A percentile compares a stretch with the other conserved stretches of the same genome.
Evolutionary conservation across 192 early-diverging fungal species (phyloP).

Genomic region (Podila epigama): DNA sequence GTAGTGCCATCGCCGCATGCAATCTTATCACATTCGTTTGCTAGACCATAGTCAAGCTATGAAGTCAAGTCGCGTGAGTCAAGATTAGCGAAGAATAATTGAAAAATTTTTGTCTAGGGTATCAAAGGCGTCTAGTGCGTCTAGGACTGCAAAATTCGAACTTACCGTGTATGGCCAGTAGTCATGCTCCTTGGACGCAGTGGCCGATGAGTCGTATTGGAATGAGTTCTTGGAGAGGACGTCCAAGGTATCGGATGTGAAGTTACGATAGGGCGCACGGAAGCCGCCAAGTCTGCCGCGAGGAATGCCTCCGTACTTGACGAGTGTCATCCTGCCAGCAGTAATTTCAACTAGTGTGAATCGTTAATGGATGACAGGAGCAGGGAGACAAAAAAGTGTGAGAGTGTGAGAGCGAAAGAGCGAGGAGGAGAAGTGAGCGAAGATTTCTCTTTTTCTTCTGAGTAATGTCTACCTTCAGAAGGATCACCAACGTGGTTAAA

Average conservation of each 20-base stretch:
- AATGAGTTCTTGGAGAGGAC: constrained; percentile 49
- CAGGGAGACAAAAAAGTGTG: background rate
- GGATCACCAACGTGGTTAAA: constrained; percentile 45
- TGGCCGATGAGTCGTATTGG: constrained; percentile 57
- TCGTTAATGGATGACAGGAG: no score
- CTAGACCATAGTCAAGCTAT: constrained; percentile 58
- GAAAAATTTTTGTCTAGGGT: background rate
- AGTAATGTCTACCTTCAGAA: background rate
- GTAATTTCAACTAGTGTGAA: background rate
- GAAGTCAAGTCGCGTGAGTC: background rate
- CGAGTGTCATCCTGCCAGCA: constrained; percentile 14
- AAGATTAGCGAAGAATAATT: background rate
- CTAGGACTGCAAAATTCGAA: background rate
- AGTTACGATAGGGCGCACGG: constrained; percentile 64
- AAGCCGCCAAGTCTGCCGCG: constrained; percentile 60
- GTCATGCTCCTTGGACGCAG: constrained; percentile 50
- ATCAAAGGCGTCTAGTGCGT: no score
- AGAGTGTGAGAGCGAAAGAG: background rate
- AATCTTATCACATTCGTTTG: constrained; percentile 55
- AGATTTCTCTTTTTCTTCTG: no score
- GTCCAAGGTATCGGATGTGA: constrained; percentile 45
- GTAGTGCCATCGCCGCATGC: constrained; percentile 40
- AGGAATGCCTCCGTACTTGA: constrained; percentile 59
- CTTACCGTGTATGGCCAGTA: constrained; percentile 67
- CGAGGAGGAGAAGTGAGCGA: background rate